Evolutionary conservation across 1,139 yeast genomes (phyloP), one percentile per base, ranked within the genome.

Genomic region (Kazachstania sp.): DNA sequence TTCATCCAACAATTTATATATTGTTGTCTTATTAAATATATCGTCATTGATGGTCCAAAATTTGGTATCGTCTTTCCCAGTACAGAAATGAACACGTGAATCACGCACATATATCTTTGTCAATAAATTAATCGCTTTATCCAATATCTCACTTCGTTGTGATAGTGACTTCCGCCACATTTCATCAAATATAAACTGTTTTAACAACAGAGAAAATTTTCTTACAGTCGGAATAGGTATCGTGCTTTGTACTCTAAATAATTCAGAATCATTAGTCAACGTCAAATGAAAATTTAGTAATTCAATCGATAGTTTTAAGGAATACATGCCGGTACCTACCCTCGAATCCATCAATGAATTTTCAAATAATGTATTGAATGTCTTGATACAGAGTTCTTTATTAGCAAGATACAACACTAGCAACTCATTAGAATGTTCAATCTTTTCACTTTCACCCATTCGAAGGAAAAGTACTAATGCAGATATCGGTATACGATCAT

Each of bases 81-180:
- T 45, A 39, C 84, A 66, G 48, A 83, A 73, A n/a, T 72, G 67
- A 46, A 85, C 65, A 45, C 95, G 71, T 12, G 85, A 71, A 58
- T 87, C 87, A 49, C 87, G 77, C 44, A 78, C 60, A 61, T 86
- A 83, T 1, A 88, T 64, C 59, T 85, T 92, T 47, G 82, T 78
- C 48, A 86, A 64, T 13, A 86, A 72, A 11, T 74, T 67, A 18
- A 82, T 63, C 0, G 84, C 70, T 1, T 70, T 62, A 7, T 60
- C 60, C 41, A 71, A 67, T 32, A 77, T 55, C 5, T 63, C 60
- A n/a, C 49, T 31, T 43, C 57, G 40, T 49, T 50, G 30, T 47
- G 51, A 41, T 35, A 45, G 37, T 3, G 46, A 32, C 2, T 39
- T 29, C 45, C 71, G 68, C 71, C 86, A 76, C 13, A 84, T 70